A percentile compares a stretch with the other conserved stretches of the same genome.
Evolutionary conservation across 1,139 yeast species (phyloP).

Genomic region (Debaryomyces fabryi): DNA sequence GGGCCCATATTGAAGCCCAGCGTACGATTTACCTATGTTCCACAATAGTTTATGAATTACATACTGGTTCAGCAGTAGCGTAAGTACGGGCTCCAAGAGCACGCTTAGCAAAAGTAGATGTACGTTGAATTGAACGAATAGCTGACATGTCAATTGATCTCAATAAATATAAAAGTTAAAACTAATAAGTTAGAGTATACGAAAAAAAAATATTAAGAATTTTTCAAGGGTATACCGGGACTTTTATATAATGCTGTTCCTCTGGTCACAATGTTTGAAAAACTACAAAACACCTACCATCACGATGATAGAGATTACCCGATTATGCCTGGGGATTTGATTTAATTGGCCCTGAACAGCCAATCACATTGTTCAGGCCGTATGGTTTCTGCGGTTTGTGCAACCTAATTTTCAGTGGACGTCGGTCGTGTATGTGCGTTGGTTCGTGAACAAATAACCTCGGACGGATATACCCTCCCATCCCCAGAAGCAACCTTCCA

Average conservation of each 20-base stretch:
- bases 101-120: conserved; percentile 34
- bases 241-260: conserved; percentile 3
- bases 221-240: conserved; percentile 6
- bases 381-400: conserved; percentile 2
- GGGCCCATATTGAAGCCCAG: not conserved
- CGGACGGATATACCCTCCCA: conserved; percentile 1
- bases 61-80: conserved; percentile 59
- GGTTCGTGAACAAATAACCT: conserved; percentile 1
- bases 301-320: conserved; percentile 4
- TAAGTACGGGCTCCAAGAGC: conserved; percentile 48
- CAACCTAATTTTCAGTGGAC: conserved; percentile 2
- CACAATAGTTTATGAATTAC: conserved; percentile 17
- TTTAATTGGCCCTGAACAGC: conserved; percentile 5
- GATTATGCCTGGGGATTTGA: conserved; percentile 2
- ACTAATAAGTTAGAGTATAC: conserved; percentile 6
- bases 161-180: conserved; percentile 6
- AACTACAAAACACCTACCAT: not conserved
- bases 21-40: not conserved
- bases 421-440: conserved; percentile 5
- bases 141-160: conserved; percentile 31
- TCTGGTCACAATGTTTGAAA: conserved; percentile 3
- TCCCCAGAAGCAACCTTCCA: not conserved
- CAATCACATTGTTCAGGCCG: conserved; percentile 5
- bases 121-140: conserved; percentile 43
- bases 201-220: conserved; percentile 1